Percentiles rank a stretch among this genome's conserved stretches.
These are phyloP conservation scores for Erysimum cheiranthoides DNA, from an alignment of 345 rosid genomes.

Conservation along the genomic window DNA sequence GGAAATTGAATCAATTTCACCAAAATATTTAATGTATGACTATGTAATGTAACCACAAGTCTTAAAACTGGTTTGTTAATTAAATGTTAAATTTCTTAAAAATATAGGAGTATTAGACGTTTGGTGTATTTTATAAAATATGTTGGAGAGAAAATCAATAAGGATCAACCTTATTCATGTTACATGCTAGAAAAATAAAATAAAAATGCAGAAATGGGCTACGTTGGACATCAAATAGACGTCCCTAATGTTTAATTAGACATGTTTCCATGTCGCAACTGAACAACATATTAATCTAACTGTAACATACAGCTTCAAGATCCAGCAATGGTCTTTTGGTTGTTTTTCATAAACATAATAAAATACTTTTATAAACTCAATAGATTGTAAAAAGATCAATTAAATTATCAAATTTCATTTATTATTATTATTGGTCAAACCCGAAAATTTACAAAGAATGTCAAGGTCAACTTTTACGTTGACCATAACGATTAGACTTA, in stretches of 20 bases:
- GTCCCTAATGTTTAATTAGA: neutral
- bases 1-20: too few species aligned
- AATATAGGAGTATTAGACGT: too few species aligned
- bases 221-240: neutral
- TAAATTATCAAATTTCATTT: neutral
- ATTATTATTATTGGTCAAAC: conserved; percentile 6
- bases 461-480: conserved; percentile 26
- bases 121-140: too few species aligned
- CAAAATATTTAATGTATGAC: too few species aligned
- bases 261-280: conserved; percentile 11
- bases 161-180: neutral
- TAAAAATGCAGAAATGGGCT: neutral
- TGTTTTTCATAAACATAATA: too few species aligned
- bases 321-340: neutral
- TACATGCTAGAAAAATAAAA: neutral
- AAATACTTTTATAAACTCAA: neutral
- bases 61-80: neutral
- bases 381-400: neutral
- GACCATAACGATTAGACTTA: conserved; percentile 26
- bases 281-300: neutral
- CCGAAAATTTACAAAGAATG: conserved; percentile 18
- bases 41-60: conserved; percentile 6
- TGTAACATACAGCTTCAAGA: neutral
- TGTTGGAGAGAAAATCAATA: neutral
- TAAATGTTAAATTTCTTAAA: too few species aligned